Evolutionary conservation across 1,139 yeast genomes (phyloP), one percentile per base, ranked within the genome.

Genomic region (Yamadazyma blattariae): DNA sequence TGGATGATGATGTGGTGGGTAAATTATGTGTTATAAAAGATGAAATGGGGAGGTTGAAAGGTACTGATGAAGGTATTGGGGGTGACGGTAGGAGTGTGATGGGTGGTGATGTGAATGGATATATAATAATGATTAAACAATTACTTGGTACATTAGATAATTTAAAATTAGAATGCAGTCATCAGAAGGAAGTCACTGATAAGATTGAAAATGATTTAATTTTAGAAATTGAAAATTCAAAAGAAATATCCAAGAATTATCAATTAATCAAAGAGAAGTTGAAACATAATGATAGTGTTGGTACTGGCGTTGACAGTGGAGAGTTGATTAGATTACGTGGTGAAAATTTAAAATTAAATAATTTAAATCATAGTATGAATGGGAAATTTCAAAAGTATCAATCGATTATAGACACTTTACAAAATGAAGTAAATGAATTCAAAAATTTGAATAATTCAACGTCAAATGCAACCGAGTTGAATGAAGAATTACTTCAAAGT

Each of bases 341-440:
- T 2, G 64, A 62, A 37, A 61, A 61, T 37, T 34, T 42, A 12
- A 42, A 50, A 41, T 8, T 47, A 11, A 17, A 11, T 5, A n/a
- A 33, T 2, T 19, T 42, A 7, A 42, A 46, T 24, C 27, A 37
- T 4, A 40, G 43, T n/a, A 55, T 57, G 14, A 58, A 56, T 29
- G 36, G 46, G 7, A 61, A 57, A 37, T 53, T 64, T 25, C 57
- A 52, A 17, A 59, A 61, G 30, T 63, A 64, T 39, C 66, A 65
- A 38, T 41, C 38, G 12, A 54, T 54, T 30, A 60, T 63, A 20
- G 62, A 56, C 36, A 56, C 52, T 36, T 54, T 71, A 33, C 67
- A 61, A 42, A 43, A 40, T 4, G 65, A 64, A 32, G 60, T 65
- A 9, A 51, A 56, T 29, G 59, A 54, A 4, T 52, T 59, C 35